Percentiles rank a stretch among this genome's conserved stretches.
Conservation (phyloP, 164 flowering plant genomes). For the Magnolia kwangsiensis region DNA sequence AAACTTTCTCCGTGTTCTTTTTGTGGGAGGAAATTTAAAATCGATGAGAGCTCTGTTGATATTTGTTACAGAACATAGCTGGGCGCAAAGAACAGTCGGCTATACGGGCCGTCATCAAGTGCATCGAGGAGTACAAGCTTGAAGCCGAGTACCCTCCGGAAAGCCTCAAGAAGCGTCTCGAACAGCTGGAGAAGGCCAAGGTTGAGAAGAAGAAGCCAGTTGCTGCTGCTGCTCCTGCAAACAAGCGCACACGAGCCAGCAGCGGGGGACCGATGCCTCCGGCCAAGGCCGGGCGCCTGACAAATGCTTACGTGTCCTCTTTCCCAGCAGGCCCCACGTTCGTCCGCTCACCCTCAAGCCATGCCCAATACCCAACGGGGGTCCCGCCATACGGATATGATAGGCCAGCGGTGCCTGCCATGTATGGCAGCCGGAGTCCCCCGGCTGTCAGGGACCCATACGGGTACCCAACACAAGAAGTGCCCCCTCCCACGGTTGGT, state of each 20-base stretch:
- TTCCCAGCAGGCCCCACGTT: constrained; percentile 72
- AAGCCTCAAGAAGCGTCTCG: constrained; percentile 80
- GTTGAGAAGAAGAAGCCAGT: constrained; percentile 75
- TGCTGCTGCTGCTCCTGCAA: constrained; percentile 55
- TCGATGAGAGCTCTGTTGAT: background rate
- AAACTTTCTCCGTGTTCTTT: too few relatives aligned
- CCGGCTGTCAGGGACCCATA: constrained; percentile 37
- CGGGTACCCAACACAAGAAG: constrained; percentile 58
- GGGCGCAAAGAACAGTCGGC: constrained; percentile 94
- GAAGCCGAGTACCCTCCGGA: constrained; percentile 88
- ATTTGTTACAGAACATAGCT: constrained; percentile 53
- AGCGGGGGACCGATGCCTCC: constrained; percentile 97
- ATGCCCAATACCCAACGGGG: constrained; percentile 50
- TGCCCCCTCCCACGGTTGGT: constrained; percentile 24
- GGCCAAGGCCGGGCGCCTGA: constrained; percentile 91
- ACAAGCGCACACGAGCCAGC: constrained; percentile 84
- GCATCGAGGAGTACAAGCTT: constrained; percentile 94
- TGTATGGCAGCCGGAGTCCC: constrained; percentile 75
- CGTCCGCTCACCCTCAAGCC: constrained; percentile 57
- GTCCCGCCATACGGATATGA: constrained; percentile 50
- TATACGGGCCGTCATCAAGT: constrained; percentile 76
- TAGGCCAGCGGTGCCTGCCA: constrained; percentile 43
- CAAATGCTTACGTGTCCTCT: constrained; percentile 91
- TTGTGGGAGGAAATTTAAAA: background rate
- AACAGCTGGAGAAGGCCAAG: constrained; percentile 84